These are phyloP conservation scores for Globomyces sp. DNA, from an alignment of 371 early-diverging fungal species.

Conservation along the genomic window DNA sequence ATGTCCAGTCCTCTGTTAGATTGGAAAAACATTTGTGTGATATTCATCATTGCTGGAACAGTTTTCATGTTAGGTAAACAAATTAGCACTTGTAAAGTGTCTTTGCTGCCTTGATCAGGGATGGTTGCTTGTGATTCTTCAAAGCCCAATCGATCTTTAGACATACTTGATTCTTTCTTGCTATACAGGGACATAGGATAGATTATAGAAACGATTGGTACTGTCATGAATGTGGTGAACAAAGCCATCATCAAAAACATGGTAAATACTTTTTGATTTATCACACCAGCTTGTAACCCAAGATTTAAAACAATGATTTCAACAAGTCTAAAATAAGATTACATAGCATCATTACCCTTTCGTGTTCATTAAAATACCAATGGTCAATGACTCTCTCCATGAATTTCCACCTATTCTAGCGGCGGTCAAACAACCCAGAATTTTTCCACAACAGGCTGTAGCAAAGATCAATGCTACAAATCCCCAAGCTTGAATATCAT, in stretches of 20 bases:
- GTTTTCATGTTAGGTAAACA: conserved; percentile 63
- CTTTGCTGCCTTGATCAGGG: not conserved
- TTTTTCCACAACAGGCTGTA: conserved; percentile 83
- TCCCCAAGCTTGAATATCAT: conserved; percentile 74
- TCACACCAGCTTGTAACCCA: conserved; percentile 81
- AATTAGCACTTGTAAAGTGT: conserved; percentile 45
- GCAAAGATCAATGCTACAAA: conserved; percentile 71
- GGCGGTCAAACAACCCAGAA: conserved; percentile 75
- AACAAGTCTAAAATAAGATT: conserved; percentile 51
- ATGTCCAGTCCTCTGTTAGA: conserved; percentile 19
- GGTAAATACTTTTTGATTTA: conserved; percentile 71
- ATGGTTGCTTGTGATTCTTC: not conserved
- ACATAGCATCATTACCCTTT: conserved; percentile 58
- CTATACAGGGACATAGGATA: conserved; percentile 33
- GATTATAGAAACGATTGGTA: conserved; percentile 41
- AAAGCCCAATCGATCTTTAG: not conserved
- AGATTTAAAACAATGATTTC: conserved; percentile 93
- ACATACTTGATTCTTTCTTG: not conserved
- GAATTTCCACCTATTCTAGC: conserved; percentile 66
- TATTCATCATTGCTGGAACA: conserved; percentile 70
- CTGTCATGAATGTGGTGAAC: conserved; percentile 76
- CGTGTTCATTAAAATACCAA: conserved; percentile 93
- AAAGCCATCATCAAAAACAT: conserved; percentile 90
- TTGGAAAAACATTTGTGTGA: conserved; percentile 55
- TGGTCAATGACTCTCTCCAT: conserved; percentile 80